phyloP scores from a whole-genome alignment of 306 rosid species.

The Ormosia semicastrata region DNA sequence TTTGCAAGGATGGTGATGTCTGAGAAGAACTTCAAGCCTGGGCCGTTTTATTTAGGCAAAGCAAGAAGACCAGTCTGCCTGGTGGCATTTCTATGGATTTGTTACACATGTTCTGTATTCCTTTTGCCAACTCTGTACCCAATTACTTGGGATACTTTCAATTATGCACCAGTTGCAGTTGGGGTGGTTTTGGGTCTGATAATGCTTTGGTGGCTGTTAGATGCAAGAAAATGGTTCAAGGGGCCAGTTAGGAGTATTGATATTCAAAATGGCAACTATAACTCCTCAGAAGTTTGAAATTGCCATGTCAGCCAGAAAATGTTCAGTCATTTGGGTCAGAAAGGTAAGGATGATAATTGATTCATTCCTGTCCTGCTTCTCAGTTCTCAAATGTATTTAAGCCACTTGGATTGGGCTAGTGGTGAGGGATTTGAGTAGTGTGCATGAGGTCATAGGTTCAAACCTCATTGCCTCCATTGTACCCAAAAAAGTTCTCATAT shows the following conservation, averaged over 20 bases:
- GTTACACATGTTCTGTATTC: slow-evolving; percentile 82
- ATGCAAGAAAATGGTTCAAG: slow-evolving; percentile 88
- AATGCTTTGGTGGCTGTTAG: slow-evolving; percentile 85
- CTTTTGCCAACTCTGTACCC: slow-evolving; percentile 78
- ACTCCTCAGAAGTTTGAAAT: slow-evolving; percentile 9
- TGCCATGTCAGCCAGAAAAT: neutral
- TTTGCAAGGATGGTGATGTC: slow-evolving; percentile 77
- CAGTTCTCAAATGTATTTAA: neutral
- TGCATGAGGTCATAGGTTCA: too few relatives aligned
- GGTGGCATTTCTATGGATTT: slow-evolving; percentile 78
- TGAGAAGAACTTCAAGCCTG: slow-evolving; percentile 66
- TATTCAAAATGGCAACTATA: slow-evolving; percentile 50
- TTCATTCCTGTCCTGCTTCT: neutral
- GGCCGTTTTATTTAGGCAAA: slow-evolving; percentile 80
- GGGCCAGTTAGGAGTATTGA: slow-evolving; percentile 85
- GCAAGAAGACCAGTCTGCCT: slow-evolving; percentile 76
- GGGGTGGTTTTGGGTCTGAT: slow-evolving; percentile 59
- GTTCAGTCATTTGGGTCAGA: neutral
- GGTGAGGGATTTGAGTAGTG: too few relatives aligned
- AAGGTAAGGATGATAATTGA: neutral
- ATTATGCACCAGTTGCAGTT: slow-evolving; percentile 83
- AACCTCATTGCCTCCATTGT: too few relatives aligned
- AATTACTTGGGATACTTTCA: slow-evolving; percentile 69
- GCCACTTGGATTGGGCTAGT: too few relatives aligned
- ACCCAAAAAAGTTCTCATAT: too few relatives aligned